Evolutionary conservation across 1,284 basidiomycete genomes (phyloP), one percentile per base, ranked within the genome.

Genomic region (Cryptococcus neoformans): DNA sequence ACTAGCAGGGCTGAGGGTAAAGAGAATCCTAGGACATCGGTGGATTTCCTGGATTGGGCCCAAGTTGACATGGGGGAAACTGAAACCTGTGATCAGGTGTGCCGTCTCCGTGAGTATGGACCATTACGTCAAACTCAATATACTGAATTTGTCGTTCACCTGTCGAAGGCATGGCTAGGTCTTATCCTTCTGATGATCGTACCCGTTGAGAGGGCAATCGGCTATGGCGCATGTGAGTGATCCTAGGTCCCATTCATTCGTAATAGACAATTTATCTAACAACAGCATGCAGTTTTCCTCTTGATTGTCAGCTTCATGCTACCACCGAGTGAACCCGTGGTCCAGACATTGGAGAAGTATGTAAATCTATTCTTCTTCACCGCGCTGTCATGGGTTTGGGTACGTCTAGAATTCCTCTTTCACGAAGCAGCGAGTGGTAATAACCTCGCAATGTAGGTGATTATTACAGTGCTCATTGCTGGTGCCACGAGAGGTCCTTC

Each of bases 331-430:
- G 70, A 65, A 46, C 69, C 69, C 17, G 64, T 75, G 35, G 60
- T 76, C 11, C 75, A 78, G 55, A 66, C 60, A 14, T 48, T 75
- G 35, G 76, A 78, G 52, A 56, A 69, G 7, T 64, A 70, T 35
- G 51, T 67, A 44, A 74, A 74, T 56, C 60, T 76, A 6, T 72
- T 71, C 59, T 70, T 74, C 58, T 78, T 74, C 56, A 62, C 67
- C 12, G 64, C 56, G 1, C 28, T 74, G 0, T 57, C 70, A 0
- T 78, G 75, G 75, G 73, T 67, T 5, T 78, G 76, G 76, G 70
- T 69, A 44, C 54, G 65, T 54, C 28, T 28, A 28, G 28, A 3
- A 12, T 28, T 28, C 28, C 28, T 28, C 28, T 28, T 28, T 28
- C 28, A 40, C 37, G 12, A 14, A 10, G 10, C 47, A 16, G 4